Evolutionary conservation across 2,329 filamentous ascomycete genomes (phyloP), one percentile per base, ranked within the genome.

Genomic region (Fusarium sp.): DNA sequence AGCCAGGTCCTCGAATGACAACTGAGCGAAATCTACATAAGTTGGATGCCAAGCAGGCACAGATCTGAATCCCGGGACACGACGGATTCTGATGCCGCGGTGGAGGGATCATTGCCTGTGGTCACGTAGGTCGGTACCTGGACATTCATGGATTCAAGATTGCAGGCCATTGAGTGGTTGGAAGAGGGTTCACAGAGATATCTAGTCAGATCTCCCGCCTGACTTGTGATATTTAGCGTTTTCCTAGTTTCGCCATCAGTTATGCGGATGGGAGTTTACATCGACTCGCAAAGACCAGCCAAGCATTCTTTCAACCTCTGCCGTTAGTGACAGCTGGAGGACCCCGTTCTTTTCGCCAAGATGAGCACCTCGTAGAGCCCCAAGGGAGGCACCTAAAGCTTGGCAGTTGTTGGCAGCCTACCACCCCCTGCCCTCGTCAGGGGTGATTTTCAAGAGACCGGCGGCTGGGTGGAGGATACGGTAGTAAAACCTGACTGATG

Each of bases 61-160:
- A 71, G 59, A 72, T 73, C 71, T 68, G 48, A 54, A 37, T 37
- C 69, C 59, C 52, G 64, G 43, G 50, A 70, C 31, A 65, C 41
- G 37, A 60, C 52, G 72, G 68, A 72, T 69, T 63, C 52, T 73
- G 65, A 69, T 52, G 43, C 59, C 29, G 41, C 72, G 61, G 64
- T 41, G 60, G 45, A 52, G 31, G 60, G 60, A 63, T 74, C 68
- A 75, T 73, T 69, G 64, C 60, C 37, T 57, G 71, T 67, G 57
- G 61, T 63, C 71, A 52, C 48, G 50, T 54, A 54, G 50, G 50
- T 54, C 27, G 50, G 50, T 54, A 33, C 50, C 50, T 54, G 50
- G 50, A 18, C n/a, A 14, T 31, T 54, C 50, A 54, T 54, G 50
- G 20, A 27, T 39, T 41, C 10, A n/a, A 60, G 37, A 60, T 39